phyloP scores from a whole-genome alignment of 768 basidiomycete species.

The Serpula lacrymans region DNA sequence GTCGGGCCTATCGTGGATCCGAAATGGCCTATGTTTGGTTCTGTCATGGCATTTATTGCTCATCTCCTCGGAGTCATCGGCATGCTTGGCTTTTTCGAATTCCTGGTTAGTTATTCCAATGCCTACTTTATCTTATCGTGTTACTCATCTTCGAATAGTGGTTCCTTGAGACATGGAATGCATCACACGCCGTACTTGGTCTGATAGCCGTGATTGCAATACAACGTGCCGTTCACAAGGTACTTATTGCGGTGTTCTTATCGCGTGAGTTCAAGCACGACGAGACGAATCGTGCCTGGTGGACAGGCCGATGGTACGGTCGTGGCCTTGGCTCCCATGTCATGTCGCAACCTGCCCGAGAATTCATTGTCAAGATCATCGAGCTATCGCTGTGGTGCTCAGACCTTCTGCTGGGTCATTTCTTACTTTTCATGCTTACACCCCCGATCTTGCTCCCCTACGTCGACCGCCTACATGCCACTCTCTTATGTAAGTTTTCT shows the following conservation, averaged over 20 bases:
- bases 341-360: constrained; percentile 97
- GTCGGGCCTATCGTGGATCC: constrained; percentile 87
- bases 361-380: constrained; percentile 97
- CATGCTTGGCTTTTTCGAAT: constrained; percentile 93
- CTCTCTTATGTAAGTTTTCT: constrained; percentile 71
- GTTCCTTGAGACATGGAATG: constrained; percentile 92
- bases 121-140: constrained; percentile 5
- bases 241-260: constrained; percentile 89
- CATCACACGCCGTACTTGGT: constrained; percentile 90
- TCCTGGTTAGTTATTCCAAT: constrained; percentile 60
- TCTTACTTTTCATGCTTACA: constrained; percentile 88
- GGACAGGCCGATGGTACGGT: constrained; percentile 98
- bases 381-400: constrained; percentile 95
- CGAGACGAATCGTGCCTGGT: constrained; percentile 98
- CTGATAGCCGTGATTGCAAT: constrained; percentile 89
- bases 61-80: constrained; percentile 82
- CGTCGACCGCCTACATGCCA: constrained; percentile 88
- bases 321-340: constrained; percentile 86
- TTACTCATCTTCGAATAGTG: constrained; percentile 50
- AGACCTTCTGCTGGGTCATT: constrained; percentile 84
- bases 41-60: constrained; percentile 87
- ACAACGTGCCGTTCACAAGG: constrained; percentile 90
- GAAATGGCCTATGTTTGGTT: constrained; percentile 85
- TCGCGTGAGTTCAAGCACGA: constrained; percentile 99
- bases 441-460: constrained; percentile 88